Base-by-base conservation (phyloP, 108 stramenopile genomes). In the Nitzschia putrida region DNA sequence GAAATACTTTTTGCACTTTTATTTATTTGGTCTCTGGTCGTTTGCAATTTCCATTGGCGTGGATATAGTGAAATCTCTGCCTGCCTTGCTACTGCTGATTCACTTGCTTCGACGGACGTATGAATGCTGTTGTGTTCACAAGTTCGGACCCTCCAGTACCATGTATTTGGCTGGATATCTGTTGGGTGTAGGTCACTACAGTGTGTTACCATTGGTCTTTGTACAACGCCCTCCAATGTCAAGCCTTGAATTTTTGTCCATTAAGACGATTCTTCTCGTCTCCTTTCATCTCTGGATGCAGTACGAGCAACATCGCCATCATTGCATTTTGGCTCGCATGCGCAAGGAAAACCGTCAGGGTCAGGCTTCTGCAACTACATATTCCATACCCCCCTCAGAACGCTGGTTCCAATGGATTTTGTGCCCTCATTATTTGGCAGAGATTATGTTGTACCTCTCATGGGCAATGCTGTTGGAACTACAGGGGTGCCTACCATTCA, bases 141-240 rank as follows among this genome's bases (percentile, higher is more conserved):
- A 75, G 50, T 85, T 80, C 52, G 20, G 45, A 13, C 40, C 64
- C 24, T 66, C 45, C 0, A 82, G 87, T 57, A 56, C 49, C 50
- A 91, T 91, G 90, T 84, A 91, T 72, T 1, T 91, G 23, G 84
- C 79, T n/a, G 90, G 87, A 50, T 91, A 87, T 70, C 37, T 84
- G 0, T 38, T 87, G 18, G 90, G 90, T 5, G 51, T 88, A 8
- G 53, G 83, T 9, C 86, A 91, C 58, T 91, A 91, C 60, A 18
- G 79, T 8, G 79, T 74, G 52, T 69, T 91, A 16, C 90, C 90
- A n/a, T 71, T 88, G 18, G 77, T 85, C 9, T 84, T 91, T 66
- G 11, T 37, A 44, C 24, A 24, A 11, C 60, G 38, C 47, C 22
- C 21, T 12, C 20, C 38, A 58, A 10, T 21, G 42, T 50, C n/a